Evolutionary conservation across 768 basidiomycete genomes (phyloP), one percentile per base, ranked within the genome.

Genomic region (Terana coerulea): DNA sequence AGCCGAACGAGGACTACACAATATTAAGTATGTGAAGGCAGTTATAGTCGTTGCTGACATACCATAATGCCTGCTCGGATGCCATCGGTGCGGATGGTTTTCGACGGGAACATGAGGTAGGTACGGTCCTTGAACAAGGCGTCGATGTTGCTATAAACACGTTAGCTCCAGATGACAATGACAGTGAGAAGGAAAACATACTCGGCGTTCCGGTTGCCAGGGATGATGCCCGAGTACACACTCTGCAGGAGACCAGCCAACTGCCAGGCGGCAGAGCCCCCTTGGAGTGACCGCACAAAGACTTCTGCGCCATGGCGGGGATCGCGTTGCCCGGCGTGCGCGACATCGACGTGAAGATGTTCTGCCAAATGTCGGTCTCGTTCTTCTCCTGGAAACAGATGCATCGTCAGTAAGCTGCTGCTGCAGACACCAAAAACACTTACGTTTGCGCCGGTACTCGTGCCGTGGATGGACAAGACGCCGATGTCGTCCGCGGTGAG

Each of bases 181-280:
- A 24, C 15, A 12, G 1, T 5, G 12, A 3, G 15, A 39, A 31
- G 15, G 15, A 42, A 36, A 6, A 82, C 91, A 73, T 74, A 94
- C 87, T 98, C 94, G 75, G 88, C 90, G 67, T 95, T 98, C 59
- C 92, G 83, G 68, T 98, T 98, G 35, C 94, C 95, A 6, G 97
- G 95, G 57, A 99, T 77, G 56, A 95, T 79, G 47, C 95, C 97
- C 39, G 84, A 83, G 56, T 75, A 77, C 55, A 99, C 78, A 10
- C 84, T 83, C 67, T 99, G 94, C 49, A 93, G 70, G 49, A 98
- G 76, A 59, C 97, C 97, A 61, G 84, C 86, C 78, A 97, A 82
- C 72, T 94, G 91, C 95, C 94, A 98, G 1, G 94, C 90, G 49
- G 95, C 95, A n/a, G 97, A 91, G 54, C 95, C 97, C 97, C 97